These are phyloP conservation scores for Chlamydomonas incerta DNA, from an alignment of 139 green algal species.

Conservation along the genomic window DNA sequence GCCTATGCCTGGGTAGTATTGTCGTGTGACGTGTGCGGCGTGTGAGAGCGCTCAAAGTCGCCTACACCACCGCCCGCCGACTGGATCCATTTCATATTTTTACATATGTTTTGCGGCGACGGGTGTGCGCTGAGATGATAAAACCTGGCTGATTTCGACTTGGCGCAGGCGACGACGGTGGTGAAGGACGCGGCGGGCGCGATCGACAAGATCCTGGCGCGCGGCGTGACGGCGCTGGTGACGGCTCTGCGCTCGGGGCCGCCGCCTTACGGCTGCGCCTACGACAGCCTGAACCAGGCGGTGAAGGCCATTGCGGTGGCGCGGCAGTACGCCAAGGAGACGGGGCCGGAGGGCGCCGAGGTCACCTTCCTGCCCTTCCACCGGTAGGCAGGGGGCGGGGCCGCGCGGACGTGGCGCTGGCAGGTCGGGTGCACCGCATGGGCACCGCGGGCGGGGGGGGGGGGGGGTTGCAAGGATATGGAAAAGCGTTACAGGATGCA, in stretches of 20 bases:
- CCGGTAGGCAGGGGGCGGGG: too few species aligned
- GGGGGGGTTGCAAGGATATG: too few species aligned
- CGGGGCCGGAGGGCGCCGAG: conserved; percentile 12
- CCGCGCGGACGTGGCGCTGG: conserved; percentile 34
- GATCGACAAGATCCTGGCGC: conserved; percentile 51
- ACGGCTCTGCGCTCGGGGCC: conserved; percentile 31
- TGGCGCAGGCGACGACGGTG: conserved; percentile 17
- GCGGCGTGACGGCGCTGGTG: conserved; percentile 38
- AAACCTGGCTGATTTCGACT: too few species aligned
- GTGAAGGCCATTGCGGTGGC: conserved; percentile 43
- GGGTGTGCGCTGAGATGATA: too few species aligned
- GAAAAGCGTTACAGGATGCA: too few species aligned
- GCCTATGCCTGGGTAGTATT: too few species aligned
- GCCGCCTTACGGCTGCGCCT: background rate
- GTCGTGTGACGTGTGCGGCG: too few species aligned
- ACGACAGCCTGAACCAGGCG: conserved; percentile 38
- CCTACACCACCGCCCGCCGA: too few species aligned
- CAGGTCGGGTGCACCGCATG: conserved; percentile 39
- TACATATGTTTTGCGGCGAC: too few species aligned
- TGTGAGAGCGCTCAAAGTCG: too few species aligned
- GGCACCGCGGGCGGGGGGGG: too few species aligned
- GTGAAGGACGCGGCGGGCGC: conserved; percentile 59
- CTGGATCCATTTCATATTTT: too few species aligned
- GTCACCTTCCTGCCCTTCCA: conserved; percentile 47
- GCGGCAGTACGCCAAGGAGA: conserved; percentile 42